A percentile compares a stretch with the other conserved stretches of the same genome.
These are phyloP conservation scores for Osmanthus fragrans DNA, from an alignment of 257 asterid genomes.

Conservation along the genomic window DNA sequence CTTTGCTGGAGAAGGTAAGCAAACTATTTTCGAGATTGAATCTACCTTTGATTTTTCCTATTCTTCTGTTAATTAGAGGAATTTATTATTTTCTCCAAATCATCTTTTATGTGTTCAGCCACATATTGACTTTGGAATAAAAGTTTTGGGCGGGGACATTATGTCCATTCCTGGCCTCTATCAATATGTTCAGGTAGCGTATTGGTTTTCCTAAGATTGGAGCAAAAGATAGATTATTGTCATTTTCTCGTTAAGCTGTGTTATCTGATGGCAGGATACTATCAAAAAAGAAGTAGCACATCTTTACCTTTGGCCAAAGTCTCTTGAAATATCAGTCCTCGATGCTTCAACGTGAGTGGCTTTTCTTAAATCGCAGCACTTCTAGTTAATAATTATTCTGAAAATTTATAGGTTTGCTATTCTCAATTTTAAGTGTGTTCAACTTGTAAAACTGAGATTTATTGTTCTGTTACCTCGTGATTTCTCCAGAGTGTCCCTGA, in stretches of 20 bases:
- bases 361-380: neutral
- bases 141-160: slow-evolving; percentile 74
- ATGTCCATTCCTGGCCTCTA: slow-evolving; percentile 89
- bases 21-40: slow-evolving; percentile 1
- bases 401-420: neutral
- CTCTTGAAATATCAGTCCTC: slow-evolving; percentile 78
- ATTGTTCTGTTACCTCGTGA: neutral
- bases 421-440: neutral
- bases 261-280: slow-evolving; percentile 51
- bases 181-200: slow-evolving; percentile 69
- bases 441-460: neutral
- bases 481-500: slow-evolving; percentile 52
- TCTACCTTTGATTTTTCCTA: neutral
- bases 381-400: neutral
- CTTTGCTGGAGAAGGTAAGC: slow-evolving; percentile 73
- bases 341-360: slow-evolving; percentile 72
- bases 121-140: slow-evolving; percentile 72
- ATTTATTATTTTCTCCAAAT: neutral
- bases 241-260: neutral
- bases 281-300: slow-evolving; percentile 65
- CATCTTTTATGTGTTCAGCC: slow-evolving; percentile 55
- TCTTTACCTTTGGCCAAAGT: slow-evolving; percentile 83
- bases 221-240: neutral
- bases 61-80: neutral
- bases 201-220: neutral